A percentile compares a stretch with the other conserved stretches of the same genome.
Conservation (phyloP, 1,284 basidiomycete genomes). For the Apiotrichum montevideense region DNA sequence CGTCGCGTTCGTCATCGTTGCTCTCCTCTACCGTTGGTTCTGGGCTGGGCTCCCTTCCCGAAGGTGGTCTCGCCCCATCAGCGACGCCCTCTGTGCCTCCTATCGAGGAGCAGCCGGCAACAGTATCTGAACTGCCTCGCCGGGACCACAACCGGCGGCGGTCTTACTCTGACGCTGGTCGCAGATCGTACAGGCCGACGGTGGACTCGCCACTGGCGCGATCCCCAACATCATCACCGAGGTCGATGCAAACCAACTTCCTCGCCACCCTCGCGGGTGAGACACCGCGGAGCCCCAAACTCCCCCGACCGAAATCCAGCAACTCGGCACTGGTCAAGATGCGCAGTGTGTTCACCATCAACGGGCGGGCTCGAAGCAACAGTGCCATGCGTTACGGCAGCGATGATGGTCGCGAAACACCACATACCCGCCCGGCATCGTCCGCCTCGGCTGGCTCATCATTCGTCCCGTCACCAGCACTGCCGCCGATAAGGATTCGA, state of each 20-base stretch:
- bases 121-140: not conserved
- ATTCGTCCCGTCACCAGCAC: conserved; percentile 19
- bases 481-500: conserved; percentile 13
- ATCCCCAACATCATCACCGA: not conserved
- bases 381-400: conserved; percentile 22
- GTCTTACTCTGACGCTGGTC: conserved; percentile 13
- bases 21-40: not conserved
- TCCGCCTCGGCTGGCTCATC: conserved; percentile 27
- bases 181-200: not conserved
- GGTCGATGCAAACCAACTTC: not conserved
- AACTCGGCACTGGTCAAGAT: conserved; percentile 36
- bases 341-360: conserved; percentile 33
- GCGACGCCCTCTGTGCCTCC: not conserved
- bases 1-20: not conserved
- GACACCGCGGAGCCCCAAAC: not conserved
- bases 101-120: not conserved
- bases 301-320: conserved; percentile 30
- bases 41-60: not conserved
- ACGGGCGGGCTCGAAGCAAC: conserved; percentile 27
- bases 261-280: not conserved
- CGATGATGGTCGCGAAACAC: conserved; percentile 7
- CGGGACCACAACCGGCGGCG: conserved; percentile 6
- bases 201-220: not conserved
- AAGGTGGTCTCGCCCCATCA: not conserved
- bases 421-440: conserved; percentile 6